Percentiles rank a stretch among this genome's conserved stretches.
Evolutionary conservation across 2,329 filamentous ascomycete genomes (phyloP).

Genomic region (Penicillium sp.): DNA sequence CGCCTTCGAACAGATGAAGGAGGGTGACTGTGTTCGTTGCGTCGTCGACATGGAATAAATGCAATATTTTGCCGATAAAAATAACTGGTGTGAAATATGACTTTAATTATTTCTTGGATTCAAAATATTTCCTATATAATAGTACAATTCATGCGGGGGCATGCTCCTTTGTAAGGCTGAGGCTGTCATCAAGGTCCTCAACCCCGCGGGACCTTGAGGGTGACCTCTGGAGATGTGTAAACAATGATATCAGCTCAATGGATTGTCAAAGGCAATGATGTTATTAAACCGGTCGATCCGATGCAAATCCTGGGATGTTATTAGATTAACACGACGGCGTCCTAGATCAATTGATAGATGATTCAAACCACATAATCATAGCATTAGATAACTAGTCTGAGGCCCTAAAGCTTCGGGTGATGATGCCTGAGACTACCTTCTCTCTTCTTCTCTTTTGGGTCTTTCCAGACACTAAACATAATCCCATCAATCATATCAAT

Average conservation of each 20-base stretch:
- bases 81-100: conserved; percentile 25
- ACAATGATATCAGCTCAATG: background rate
- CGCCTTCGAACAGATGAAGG: conserved; percentile 92
- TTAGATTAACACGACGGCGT: too few relatives aligned
- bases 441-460: background rate
- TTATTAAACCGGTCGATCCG: background rate
- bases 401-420: background rate
- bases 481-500: background rate
- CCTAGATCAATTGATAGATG: too few relatives aligned
- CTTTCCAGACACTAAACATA: background rate
- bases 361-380: background rate
- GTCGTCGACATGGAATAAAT: conserved; percentile 66
- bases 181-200: conserved; percentile 22
- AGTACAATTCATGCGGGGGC: background rate
- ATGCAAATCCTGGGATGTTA: background rate
- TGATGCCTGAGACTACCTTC: background rate
- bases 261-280: background rate
- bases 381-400: background rate
- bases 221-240: background rate
- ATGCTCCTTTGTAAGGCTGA: conserved; percentile 8
- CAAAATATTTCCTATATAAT: background rate
- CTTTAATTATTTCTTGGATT: conserved; percentile 13
- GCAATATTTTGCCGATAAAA: conserved; percentile 12
- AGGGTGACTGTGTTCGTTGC: conserved; percentile 93
- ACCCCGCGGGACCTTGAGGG: conserved; percentile 16